Conservation (phyloP, 495 filamentous ascomycete species). For the Lasiosphaeria ovina region DNA sequence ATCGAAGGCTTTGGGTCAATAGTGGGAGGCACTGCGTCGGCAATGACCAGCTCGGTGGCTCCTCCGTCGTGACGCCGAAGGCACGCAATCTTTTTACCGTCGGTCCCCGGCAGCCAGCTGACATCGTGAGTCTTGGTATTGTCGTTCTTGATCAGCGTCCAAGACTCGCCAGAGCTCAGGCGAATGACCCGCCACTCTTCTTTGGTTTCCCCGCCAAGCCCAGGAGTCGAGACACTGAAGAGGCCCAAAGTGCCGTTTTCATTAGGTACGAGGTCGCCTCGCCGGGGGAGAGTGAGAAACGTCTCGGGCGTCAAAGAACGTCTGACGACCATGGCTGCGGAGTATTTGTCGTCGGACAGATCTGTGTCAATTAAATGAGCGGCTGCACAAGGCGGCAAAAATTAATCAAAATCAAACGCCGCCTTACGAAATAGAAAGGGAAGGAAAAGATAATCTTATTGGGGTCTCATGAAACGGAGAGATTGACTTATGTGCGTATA, state of each 20-base stretch:
- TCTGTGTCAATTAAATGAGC: no score
- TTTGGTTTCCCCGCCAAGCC: slow-evolving; percentile 17
- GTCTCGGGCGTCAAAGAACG: slow-evolving; percentile 24
- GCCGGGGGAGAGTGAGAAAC: slow-evolving; percentile 19
- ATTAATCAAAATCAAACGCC: no score
- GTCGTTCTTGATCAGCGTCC: slow-evolving; percentile 17
- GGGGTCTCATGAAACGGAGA: no score
- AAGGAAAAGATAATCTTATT: no score
- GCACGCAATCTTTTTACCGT: background rate
- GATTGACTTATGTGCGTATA: no score
- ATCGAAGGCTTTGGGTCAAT: background rate
- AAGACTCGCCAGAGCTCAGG: slow-evolving; percentile 19
- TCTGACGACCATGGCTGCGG: slow-evolving; percentile 16
- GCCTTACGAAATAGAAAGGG: no score
- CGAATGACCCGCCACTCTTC: slow-evolving; percentile 24
- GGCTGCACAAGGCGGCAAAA: no score
- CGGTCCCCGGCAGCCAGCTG: slow-evolving; percentile 21
- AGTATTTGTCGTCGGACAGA: background rate
- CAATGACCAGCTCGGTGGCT: slow-evolving; percentile 20
- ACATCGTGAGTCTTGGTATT: slow-evolving; percentile 22
- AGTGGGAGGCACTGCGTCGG: slow-evolving; percentile 4
- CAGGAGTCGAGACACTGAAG: slow-evolving; percentile 25
- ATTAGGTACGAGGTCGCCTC: slow-evolving; percentile 23
- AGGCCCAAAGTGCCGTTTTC: slow-evolving; percentile 27
- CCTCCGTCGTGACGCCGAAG: slow-evolving; percentile 18